Percentiles rank a stretch among this genome's conserved stretches.
Evolutionary conservation across 805 yeast species (phyloP).

Genomic region (Kuraishia borneana): DNA sequence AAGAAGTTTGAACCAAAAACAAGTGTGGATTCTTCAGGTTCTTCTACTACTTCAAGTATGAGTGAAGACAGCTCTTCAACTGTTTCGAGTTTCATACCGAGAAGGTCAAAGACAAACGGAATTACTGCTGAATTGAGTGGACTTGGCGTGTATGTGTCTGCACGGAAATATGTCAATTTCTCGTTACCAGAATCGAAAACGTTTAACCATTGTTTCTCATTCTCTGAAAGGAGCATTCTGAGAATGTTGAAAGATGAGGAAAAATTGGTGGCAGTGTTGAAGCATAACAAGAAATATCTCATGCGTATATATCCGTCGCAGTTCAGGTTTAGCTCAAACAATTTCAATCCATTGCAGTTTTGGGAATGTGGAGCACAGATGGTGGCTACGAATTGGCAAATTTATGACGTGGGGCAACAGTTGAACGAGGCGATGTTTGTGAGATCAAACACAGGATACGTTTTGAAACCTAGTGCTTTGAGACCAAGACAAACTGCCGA

Average conservation of each 20-base stretch:
- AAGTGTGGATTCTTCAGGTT: constrained; percentile 7
- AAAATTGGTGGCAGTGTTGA: constrained; percentile 44
- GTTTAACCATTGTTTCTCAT: constrained; percentile 73
- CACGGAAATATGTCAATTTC: constrained; percentile 69
- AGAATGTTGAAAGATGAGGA: constrained; percentile 52
- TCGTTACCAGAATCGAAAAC: constrained; percentile 80
- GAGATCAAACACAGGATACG: constrained; percentile 58
- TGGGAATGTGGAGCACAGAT: constrained; percentile 87
- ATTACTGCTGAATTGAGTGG: constrained; percentile 35
- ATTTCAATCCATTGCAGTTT: constrained; percentile 66
- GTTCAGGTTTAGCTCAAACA: constrained; percentile 63
- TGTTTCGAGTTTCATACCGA: constrained; percentile 9
- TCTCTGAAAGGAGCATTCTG: constrained; percentile 62
- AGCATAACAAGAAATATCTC: constrained; percentile 66
- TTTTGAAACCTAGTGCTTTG: constrained; percentile 52
- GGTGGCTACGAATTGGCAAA: constrained; percentile 98
- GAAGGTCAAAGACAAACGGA: constrained; percentile 8
- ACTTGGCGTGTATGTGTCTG: constrained; percentile 65
- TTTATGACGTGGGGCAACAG: constrained; percentile 82
- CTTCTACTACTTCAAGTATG: constrained; percentile 13
- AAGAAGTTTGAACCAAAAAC: constrained; percentile 36
- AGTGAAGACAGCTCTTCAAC: constrained; percentile 21
- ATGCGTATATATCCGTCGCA: constrained; percentile 87
- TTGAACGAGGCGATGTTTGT: constrained; percentile 74
- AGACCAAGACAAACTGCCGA: constrained; percentile 9